Conservation (phyloP, 192 early-diverging fungal genomes). For the Umbelopsis ramanniana region DNA sequence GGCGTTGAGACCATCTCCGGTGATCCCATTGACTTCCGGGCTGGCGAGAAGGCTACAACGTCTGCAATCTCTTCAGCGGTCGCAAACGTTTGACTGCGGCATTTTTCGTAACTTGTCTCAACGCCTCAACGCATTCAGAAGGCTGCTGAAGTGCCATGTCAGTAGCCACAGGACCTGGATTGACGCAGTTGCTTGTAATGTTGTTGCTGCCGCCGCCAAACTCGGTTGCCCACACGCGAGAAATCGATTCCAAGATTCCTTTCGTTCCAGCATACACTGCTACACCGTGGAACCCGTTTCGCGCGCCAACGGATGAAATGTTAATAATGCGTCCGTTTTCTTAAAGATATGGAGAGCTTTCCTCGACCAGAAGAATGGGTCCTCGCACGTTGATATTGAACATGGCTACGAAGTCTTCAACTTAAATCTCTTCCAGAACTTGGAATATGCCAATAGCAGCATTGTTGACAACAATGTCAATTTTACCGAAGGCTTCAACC, state of each 20-base stretch:
- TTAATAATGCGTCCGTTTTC: conserved; percentile 47
- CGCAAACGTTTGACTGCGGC: neutral
- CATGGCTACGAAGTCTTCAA: neutral
- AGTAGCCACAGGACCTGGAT: conserved; percentile 82
- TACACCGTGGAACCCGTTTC: neutral
- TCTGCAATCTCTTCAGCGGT: neutral
- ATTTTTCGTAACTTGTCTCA: neutral
- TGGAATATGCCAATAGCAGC: conserved; percentile 33
- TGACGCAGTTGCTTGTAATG: conserved; percentile 75
- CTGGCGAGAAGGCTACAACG: conserved; percentile 1
- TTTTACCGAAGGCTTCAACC: conserved; percentile 27
- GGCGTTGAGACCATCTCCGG: neutral
- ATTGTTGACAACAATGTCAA: conserved; percentile 49
- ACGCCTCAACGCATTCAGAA: neutral
- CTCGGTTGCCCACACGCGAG: conserved; percentile 64
- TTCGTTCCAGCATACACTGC: conserved; percentile 27
- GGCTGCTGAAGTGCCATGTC: conserved; percentile 54
- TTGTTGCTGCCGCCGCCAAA: conserved; percentile 53
- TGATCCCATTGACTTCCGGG: conserved; percentile 4
- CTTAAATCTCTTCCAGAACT: neutral
- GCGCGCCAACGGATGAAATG: conserved; percentile 28
- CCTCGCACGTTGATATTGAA: neutral
- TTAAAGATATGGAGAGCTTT: conserved; percentile 33
- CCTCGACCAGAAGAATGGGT: neutral
- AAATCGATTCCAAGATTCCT: conserved; percentile 24